Percentiles rank a stretch among this genome's conserved stretches.
These are phyloP conservation scores for Canavalia gladiata DNA, from an alignment of 306 rosid genomes.

Conservation along the genomic window DNA sequence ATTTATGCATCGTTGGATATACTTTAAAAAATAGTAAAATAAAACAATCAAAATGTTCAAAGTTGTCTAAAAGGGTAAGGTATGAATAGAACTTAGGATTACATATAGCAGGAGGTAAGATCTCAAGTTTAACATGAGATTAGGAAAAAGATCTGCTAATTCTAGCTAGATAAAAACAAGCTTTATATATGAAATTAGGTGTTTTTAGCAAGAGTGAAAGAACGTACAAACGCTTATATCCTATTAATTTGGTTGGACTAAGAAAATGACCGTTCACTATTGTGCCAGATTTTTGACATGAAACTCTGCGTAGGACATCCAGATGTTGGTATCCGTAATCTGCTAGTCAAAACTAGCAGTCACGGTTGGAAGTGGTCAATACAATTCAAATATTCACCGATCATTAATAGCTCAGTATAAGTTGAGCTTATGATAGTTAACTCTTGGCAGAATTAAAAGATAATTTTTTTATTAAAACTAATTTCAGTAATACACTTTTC, in stretches of 20 bases:
- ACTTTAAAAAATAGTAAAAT: too few relatives aligned
- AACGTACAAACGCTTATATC: neutral
- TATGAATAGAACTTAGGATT: neutral
- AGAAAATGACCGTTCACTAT: neutral
- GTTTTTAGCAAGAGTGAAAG: neutral
- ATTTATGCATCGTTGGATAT: too few relatives aligned
- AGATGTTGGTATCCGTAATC: neutral
- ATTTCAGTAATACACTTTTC: too few relatives aligned
- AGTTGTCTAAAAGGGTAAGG: neutral
- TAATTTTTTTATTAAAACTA: too few relatives aligned
- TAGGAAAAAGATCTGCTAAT: neutral
- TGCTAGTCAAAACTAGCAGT: conserved; percentile 24
- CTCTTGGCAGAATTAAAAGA: too few relatives aligned
- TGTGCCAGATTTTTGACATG: neutral
- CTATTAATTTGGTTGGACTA: conserved; percentile 9
- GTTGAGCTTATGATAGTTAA: neutral
- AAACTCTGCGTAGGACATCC: neutral
- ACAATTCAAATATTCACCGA: neutral
- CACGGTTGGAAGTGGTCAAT: neutral
- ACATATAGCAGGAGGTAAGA: neutral
- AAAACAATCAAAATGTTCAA: neutral
- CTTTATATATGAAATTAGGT: neutral
- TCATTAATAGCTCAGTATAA: neutral
- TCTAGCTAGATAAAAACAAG: conserved; percentile 2
- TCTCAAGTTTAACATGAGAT: neutral